A percentile compares a stretch with the other conserved stretches of the same genome.
Conservation (phyloP, 805 yeast genomes). For the Saccharomycopsis capsularis region DNA sequence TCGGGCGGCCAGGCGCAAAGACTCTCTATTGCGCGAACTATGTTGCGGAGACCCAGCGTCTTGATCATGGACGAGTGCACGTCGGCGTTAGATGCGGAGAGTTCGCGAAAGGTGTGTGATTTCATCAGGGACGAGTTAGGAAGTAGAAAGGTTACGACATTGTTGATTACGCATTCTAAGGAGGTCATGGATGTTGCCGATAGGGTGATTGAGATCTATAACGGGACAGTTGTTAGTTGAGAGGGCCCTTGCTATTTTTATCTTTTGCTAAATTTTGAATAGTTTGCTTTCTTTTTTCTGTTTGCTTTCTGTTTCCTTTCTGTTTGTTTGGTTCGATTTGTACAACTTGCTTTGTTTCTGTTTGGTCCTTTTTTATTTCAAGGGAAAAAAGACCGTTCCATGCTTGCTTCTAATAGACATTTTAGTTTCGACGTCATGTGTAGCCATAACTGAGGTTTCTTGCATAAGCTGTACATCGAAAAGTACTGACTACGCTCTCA, state of each 20-base stretch:
- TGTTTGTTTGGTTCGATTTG: neutral
- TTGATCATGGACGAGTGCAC: constrained; percentile 81
- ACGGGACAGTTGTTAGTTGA: constrained; percentile 35
- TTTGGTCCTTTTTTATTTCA: too few relatives aligned
- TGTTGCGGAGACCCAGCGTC: constrained; percentile 64
- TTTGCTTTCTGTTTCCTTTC: neutral
- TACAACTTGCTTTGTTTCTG: too few relatives aligned
- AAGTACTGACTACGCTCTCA: too few relatives aligned
- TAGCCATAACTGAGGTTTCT: too few relatives aligned
- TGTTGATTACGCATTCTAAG: constrained; percentile 69
- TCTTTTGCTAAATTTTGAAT: neutral
- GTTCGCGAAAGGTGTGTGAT: constrained; percentile 42
- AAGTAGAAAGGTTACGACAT: constrained; percentile 37
- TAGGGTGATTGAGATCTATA: constrained; percentile 39
- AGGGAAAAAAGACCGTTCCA: too few relatives aligned
- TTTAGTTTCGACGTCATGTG: too few relatives aligned
- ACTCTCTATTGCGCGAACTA: constrained; percentile 74
- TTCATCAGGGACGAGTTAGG: constrained; percentile 36
- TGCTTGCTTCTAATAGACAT: too few relatives aligned
- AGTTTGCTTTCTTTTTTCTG: neutral
- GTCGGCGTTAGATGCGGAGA: constrained; percentile 71
- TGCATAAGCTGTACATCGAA: too few relatives aligned
- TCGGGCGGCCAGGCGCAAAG: constrained; percentile 94
- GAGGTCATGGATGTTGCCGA: constrained; percentile 59
- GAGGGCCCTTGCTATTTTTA: neutral